A percentile compares a stretch with the other conserved stretches of the same genome.
These are phyloP conservation scores for Pythium folliculosum DNA, from an alignment of 352 stramenopile species.

Conservation along the genomic window DNA sequence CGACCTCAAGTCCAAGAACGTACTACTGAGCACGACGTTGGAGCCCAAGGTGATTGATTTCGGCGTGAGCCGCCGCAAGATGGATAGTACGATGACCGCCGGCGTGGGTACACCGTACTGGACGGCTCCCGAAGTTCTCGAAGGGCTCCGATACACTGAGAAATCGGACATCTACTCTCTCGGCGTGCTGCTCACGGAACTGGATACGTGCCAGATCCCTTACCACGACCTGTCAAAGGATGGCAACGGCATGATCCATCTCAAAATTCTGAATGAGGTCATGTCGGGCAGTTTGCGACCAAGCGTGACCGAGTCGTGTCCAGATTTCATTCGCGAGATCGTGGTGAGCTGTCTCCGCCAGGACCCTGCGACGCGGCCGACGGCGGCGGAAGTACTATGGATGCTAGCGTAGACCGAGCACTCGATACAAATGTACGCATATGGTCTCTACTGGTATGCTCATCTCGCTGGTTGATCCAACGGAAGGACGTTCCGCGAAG, in stretches of 20 bases:
- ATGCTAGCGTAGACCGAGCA: constrained; percentile 2
- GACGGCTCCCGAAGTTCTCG: constrained; percentile 19
- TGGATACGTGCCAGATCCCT: constrained; percentile 27
- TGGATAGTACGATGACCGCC: constrained; percentile 8
- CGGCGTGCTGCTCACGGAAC: constrained; percentile 31
- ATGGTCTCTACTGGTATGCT: no score
- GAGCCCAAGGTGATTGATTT: constrained; percentile 15
- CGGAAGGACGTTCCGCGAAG: no score
- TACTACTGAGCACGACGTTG: constrained; percentile 1
- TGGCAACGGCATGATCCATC: constrained; percentile 7
- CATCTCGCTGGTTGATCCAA: no score
- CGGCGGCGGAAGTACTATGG: background rate
- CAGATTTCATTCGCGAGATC: constrained; percentile 1
- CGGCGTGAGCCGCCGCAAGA: constrained; percentile 9
- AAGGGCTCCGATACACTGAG: constrained; percentile 4
- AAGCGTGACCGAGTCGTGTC: constrained; percentile 6
- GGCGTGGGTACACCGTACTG: constrained; percentile 8
- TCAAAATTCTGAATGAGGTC: constrained; percentile 13
- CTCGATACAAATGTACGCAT: no score
- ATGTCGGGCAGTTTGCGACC: constrained; percentile 7
- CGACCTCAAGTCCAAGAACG: constrained; percentile 73
- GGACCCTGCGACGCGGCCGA: constrained; percentile 7
- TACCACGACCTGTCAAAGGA: constrained; percentile 15
- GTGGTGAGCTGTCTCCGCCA: constrained; percentile 1
- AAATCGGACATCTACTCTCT: constrained; percentile 22